These are phyloP conservation scores for Bathelium albidoporum DNA, from an alignment of 495 filamentous ascomycete genomes.

Conservation along the genomic window DNA sequence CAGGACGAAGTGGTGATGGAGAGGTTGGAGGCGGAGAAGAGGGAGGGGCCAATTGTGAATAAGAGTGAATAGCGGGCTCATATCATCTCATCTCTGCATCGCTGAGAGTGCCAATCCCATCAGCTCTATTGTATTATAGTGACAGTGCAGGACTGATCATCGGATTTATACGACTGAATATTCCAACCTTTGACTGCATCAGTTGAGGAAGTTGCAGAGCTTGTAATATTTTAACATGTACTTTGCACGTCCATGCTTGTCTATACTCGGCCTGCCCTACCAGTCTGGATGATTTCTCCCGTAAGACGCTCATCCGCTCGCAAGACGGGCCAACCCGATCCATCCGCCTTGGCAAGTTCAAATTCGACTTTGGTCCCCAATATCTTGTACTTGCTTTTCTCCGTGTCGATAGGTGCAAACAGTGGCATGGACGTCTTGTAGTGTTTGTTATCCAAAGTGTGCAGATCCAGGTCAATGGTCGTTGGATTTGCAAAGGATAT, in stretches of 20 bases:
- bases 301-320: constrained; percentile 69
- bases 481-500: constrained; percentile 51
- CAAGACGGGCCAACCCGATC: constrained; percentile 78
- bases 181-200: too few relatives aligned
- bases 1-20: not conserved
- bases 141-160: too few relatives aligned
- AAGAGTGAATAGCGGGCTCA: not conserved
- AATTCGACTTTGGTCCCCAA: constrained; percentile 94
- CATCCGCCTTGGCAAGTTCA: constrained; percentile 71
- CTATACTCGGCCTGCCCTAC: constrained; percentile 60
- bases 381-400: constrained; percentile 67
- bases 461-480: constrained; percentile 62
- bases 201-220: not conserved
- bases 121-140: not conserved
- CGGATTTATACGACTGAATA: too few relatives aligned
- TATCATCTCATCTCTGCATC: not conserved
- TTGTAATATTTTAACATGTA: too few relatives aligned
- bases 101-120: not conserved
- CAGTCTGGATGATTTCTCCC: constrained; percentile 75
- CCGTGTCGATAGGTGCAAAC: constrained; percentile 64
- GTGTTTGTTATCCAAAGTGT: constrained; percentile 74
- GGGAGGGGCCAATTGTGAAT: not conserved
- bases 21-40: not conserved
- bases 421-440: constrained; percentile 66
- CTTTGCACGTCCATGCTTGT: too few relatives aligned